Conservation (phyloP, 1,284 basidiomycete species). For the Apiotrichum sp. region DNA sequence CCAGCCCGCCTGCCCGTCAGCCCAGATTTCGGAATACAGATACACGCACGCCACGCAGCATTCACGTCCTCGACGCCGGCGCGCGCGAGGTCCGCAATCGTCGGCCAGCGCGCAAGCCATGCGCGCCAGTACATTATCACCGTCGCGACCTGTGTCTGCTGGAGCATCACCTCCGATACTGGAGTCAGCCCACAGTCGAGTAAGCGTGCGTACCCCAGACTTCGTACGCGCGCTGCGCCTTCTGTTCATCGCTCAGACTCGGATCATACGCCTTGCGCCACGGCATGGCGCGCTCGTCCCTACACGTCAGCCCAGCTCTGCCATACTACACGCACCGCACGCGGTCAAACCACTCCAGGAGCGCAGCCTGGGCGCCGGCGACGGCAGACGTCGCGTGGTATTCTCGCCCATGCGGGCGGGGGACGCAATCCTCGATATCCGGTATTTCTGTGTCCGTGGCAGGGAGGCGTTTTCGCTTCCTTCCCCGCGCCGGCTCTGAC, state of each 20-base stretch:
- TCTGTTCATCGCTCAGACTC: conserved; percentile 24
- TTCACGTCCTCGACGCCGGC: conserved; percentile 79
- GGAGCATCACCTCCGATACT: conserved; percentile 90
- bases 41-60: conserved; percentile 60
- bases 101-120: conserved; percentile 82
- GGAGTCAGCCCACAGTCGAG: background rate
- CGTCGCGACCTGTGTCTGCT: conserved; percentile 82
- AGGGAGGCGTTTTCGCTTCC: background rate
- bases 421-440: conserved; percentile 16
- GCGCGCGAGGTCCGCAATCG: conserved; percentile 66
- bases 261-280: conserved; percentile 43
- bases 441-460: background rate
- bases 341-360: conserved; percentile 44
- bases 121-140: conserved; percentile 82
- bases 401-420: conserved; percentile 22
- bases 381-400: conserved; percentile 30
- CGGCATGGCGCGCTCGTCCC: conserved; percentile 45
- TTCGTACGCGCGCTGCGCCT: conserved; percentile 47
- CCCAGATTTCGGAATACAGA: background rate
- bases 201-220: conserved; percentile 20
- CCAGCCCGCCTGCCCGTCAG: conserved; percentile 53
- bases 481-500: background rate
- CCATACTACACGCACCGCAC: conserved; percentile 29
- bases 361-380: conserved; percentile 19
- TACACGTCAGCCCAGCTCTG: conserved; percentile 2